Evolutionary conservation across 2,329 filamentous ascomycete genomes (phyloP).

Genomic region (Stemphylium beticola): DNA sequence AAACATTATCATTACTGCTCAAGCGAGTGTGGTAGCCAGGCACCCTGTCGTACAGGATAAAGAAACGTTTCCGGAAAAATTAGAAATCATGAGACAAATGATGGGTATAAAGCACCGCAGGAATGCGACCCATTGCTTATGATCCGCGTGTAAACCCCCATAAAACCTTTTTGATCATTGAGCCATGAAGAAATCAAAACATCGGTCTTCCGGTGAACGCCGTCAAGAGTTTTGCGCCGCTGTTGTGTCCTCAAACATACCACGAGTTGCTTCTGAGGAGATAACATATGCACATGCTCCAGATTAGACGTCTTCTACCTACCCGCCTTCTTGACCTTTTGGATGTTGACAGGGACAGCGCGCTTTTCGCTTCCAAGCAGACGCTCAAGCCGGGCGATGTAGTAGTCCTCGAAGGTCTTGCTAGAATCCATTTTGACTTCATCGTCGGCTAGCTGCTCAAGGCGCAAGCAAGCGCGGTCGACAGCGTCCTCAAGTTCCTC

Average conservation of each 20-base stretch:
- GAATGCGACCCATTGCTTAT: not conserved
- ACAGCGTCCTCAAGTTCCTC: conserved; percentile 38
- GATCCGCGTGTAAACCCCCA: not conserved
- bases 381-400: conserved; percentile 30
- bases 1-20: conserved; percentile 4
- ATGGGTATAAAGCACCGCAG: conserved; percentile 11
- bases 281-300: not conserved
- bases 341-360: conserved; percentile 25
- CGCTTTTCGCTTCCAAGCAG: conserved; percentile 26
- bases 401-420: conserved; percentile 33
- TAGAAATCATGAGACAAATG: not conserved
- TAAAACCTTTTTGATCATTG: not conserved
- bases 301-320: not conserved
- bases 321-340: not conserved
- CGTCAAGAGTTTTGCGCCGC: not conserved
- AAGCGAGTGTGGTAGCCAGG: not conserved
- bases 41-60: not conserved
- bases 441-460: conserved; percentile 45
- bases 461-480: conserved; percentile 27
- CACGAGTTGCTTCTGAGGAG: not conserved
- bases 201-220: not conserved
- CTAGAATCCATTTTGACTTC: conserved; percentile 26
- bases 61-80: not conserved
- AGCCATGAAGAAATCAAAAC: not conserved
- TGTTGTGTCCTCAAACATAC: not conserved